Percentiles rank a stretch among this genome's conserved stretches.
Conservation (phyloP, 2,329 filamentous ascomycete species). For the Xylariales sp. region DNA sequence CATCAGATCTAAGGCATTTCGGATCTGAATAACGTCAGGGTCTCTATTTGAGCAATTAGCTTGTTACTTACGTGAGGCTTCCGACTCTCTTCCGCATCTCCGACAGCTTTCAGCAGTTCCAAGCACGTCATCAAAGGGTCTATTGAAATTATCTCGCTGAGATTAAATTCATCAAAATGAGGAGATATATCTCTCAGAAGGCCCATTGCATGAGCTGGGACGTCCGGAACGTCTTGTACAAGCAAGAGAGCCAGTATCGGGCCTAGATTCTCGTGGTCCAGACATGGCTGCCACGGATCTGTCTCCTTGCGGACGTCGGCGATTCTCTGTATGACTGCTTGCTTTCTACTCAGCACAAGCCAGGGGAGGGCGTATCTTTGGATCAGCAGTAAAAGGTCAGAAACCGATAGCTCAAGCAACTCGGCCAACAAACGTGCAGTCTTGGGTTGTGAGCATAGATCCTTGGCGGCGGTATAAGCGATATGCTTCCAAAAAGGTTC, state of each 20-base stretch:
- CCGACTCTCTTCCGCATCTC: constrained; percentile 57
- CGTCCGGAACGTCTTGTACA: constrained; percentile 49
- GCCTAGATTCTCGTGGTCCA: constrained; percentile 53
- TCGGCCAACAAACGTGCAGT: constrained; percentile 77
- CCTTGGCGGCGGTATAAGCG: constrained; percentile 76
- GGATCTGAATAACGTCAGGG: too few species aligned
- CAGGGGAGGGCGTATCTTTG: constrained; percentile 82
- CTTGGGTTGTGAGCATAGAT: constrained; percentile 75
- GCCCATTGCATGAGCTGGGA: constrained; percentile 63
- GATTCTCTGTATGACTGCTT: constrained; percentile 75
- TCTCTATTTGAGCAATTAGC: too few species aligned
- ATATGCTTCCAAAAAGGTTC: constrained; percentile 86
- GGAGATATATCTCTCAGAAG: constrained; percentile 64
- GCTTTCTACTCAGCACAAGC: constrained; percentile 73
- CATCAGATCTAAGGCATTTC: constrained; percentile 43
- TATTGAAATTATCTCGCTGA: constrained; percentile 65
- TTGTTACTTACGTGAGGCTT: constrained; percentile 54
- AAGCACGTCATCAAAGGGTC: constrained; percentile 73
- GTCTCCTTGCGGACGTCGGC: constrained; percentile 69
- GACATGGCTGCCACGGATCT: constrained; percentile 52
- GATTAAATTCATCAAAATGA: constrained; percentile 61
- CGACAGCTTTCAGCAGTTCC: constrained; percentile 76
- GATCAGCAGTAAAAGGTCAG: constrained; percentile 68
- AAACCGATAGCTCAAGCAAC: constrained; percentile 69
- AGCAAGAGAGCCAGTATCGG: constrained; percentile 56